Conservation (phyloP, 345 rosid genomes). For the Eucalyptus leucophloia region DNA sequence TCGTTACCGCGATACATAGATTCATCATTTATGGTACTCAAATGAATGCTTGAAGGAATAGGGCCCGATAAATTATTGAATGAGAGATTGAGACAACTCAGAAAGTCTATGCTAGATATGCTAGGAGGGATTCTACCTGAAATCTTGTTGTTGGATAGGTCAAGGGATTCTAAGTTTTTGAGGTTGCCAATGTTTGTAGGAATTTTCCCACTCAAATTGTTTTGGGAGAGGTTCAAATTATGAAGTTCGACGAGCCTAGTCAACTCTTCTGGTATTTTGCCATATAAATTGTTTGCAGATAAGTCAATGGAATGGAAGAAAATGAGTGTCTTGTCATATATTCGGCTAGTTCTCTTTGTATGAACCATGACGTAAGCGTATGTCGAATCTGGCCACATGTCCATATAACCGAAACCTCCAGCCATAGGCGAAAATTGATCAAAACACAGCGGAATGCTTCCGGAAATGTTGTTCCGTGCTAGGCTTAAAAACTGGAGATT, state of each 20-base stretch:
- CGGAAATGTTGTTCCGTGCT: background rate
- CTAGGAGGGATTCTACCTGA: background rate
- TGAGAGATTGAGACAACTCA: background rate
- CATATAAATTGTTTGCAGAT: background rate
- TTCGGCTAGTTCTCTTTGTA: background rate
- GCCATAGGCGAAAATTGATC: background rate
- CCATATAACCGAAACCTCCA: too few species aligned
- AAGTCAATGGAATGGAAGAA: background rate
- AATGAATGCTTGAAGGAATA: background rate
- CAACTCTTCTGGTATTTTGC: background rate
- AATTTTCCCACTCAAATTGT: background rate
- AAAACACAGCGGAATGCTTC: background rate
- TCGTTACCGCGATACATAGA: background rate
- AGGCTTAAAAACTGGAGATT: rapidly evolving
- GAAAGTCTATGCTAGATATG: background rate
- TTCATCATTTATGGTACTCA: rapidly evolving
- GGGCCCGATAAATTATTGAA: background rate
- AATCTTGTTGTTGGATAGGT: background rate
- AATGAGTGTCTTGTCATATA: background rate
- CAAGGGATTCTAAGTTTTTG: background rate
- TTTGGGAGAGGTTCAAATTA: background rate
- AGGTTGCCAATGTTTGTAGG: background rate
- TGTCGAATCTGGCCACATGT: rapidly evolving
- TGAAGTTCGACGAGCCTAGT: background rate
- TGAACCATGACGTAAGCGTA: background rate